phyloP scores from a whole-genome alignment of 768 basidiomycete genomes.

The Leucocoprinus leucothites region DNA sequence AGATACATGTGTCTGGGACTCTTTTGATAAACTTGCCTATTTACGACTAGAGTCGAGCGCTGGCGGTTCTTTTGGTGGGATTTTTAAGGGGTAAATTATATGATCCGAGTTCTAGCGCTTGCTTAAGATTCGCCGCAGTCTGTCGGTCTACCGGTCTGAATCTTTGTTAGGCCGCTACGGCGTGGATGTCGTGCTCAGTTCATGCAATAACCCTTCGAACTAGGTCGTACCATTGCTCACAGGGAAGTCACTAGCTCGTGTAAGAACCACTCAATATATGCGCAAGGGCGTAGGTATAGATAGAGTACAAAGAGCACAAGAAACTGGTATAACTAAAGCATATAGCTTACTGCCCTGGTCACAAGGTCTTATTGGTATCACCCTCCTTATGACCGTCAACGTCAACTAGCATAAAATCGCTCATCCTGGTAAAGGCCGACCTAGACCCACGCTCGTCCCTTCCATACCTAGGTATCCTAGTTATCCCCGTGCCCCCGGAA shows the following conservation, averaged over 20 bases:
- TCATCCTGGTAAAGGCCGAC: background rate
- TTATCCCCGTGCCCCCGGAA: background rate
- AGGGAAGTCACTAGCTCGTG: no score
- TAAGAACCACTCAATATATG: background rate
- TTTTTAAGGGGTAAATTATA: no score
- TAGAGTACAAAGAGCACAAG: background rate
- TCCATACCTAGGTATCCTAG: constrained; percentile 1
- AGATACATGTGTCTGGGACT: no score
- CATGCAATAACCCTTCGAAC: no score
- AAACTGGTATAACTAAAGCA: background rate
- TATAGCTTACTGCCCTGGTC: background rate
- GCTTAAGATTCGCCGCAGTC: background rate
- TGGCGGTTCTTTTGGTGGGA: no score
- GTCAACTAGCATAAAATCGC: background rate
- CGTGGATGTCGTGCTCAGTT: no score
- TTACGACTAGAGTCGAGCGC: no score
- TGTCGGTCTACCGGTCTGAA: constrained; percentile 12
- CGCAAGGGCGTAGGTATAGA: background rate
- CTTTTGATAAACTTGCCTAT: no score
- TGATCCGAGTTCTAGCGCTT: no score
- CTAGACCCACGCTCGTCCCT: background rate
- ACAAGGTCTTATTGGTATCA: background rate
- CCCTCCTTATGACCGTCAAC: background rate
- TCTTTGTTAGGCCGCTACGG: constrained; percentile 12
- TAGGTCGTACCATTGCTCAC: no score